Base-by-base conservation (phyloP, 2,329 filamentous ascomycete genomes). In the Aplosporella prunicola region DNA sequence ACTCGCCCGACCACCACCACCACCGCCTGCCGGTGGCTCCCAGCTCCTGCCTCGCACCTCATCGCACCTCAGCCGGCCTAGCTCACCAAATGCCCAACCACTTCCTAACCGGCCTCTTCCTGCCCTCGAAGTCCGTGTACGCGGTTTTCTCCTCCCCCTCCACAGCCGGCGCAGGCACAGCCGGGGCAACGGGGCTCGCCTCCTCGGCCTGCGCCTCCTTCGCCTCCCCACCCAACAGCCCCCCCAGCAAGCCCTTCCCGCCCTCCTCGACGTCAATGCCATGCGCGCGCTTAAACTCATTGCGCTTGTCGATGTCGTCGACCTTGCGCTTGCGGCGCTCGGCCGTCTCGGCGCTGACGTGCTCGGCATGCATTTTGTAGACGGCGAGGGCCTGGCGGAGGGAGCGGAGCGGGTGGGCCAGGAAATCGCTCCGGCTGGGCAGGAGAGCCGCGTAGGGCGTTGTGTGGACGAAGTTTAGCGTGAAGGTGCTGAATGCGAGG, bases 271-370 rank as follows among this genome's bases (percentile, higher is more conserved):
- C 43, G 44, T 53, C 59, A 14, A 61, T 68, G 3, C 86, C 87
- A 67, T 94, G 86, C 43, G 82, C 85, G 61, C 85, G 80, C 51
- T 88, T 78, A 63, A 86, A 98, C 60, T 83, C 78, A 43, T 75
- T 75, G 51, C 89, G 74, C 75, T 95, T 94, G 58, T 80, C 74
- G 18, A 91, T 80, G 63, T 98, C 91, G 48, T 94, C 86, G 39
- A 86, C 71, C 47, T 78, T 78, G 53, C 72, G 72, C 51, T 76
- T 74, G 39, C 88, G 74, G 63, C 78, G 77, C 60, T 88, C 83
- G 35, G 72, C 69, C 18, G 82, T 81, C 53, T 78, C 65, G 45
- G 73, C 67, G 20, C 78, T 80, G 46, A 75, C 74, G 58, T 88
- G 80, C 49, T 78, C 72, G 47, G 82, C 74, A 55, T 93, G 82